A percentile compares a stretch with the other conserved stretches of the same genome.
phyloP scores from a whole-genome alignment of 176 grass and related monocot genomes.

The Zea mays region DNA sequence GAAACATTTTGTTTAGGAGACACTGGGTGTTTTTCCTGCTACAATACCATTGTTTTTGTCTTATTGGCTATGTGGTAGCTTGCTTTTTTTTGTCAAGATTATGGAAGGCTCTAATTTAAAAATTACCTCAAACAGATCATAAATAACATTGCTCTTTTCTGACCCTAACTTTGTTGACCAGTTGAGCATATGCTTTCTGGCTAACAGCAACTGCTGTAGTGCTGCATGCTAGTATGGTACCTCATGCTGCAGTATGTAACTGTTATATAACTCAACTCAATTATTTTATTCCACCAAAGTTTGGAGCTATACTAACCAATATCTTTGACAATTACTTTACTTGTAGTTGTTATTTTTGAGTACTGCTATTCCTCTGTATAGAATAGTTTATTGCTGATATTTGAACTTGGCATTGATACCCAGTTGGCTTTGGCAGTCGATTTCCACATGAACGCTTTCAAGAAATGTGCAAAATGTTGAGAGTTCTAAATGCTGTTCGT shows the following conservation, averaged over 20 bases:
- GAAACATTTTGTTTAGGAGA: background rate
- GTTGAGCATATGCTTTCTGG: background rate
- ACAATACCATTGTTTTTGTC: slow-evolving; percentile 32
- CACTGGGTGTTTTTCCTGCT: background rate
- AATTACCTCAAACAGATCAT: slow-evolving; percentile 12
- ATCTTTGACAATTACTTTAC: slow-evolving; percentile 22
- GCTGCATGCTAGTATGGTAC: background rate
- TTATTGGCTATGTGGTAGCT: slow-evolving; percentile 13
- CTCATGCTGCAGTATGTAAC: slow-evolving; percentile 4
- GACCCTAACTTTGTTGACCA: slow-evolving; percentile 18
- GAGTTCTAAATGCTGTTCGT: slow-evolving; percentile 87
- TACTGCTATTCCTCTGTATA: slow-evolving; percentile 32
- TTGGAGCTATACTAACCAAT: slow-evolving; percentile 3
- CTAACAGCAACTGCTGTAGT: slow-evolving; percentile 7
- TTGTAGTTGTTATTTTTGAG: background rate
- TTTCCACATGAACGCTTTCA: slow-evolving; percentile 82
- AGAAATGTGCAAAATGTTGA: slow-evolving; percentile 94
- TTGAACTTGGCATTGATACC: slow-evolving; percentile 84
- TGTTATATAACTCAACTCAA: background rate
- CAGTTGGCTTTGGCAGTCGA: slow-evolving; percentile 99
- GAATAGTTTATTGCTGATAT: slow-evolving; percentile 72
- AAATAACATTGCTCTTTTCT: slow-evolving; percentile 12
- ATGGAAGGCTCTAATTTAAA: slow-evolving; percentile 7
- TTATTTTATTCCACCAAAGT: slow-evolving; percentile 21
- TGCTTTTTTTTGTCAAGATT: background rate